Base-by-base conservation (phyloP, 345 rosid genomes). In the Conringia planisiliqua region DNA sequence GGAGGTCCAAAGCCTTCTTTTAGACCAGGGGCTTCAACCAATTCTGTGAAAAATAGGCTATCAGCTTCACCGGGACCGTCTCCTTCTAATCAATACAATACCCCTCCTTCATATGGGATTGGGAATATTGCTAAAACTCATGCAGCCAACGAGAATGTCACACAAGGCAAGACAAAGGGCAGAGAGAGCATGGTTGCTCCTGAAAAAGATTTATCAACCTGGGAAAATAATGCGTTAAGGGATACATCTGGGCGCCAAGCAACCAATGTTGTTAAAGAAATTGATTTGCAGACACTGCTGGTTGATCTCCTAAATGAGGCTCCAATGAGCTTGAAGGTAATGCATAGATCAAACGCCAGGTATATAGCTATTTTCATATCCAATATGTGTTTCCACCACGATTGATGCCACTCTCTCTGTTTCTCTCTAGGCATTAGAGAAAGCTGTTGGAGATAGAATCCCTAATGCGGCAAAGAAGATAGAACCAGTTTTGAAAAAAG, bases 311-410 rank as follows among this genome's bases (percentile, higher is more conserved):
- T 95, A 40, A 88, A 66, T 47, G 90, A 89, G 80, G 86, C 89
- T 63, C 91, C 96, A 11, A 85, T 90, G 97, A 90, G 84, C 86
- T 79, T 90, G 75, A 86, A 95, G 96, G 99, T 86, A 80, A 66
- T 75, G 44, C 40, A 39, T 39, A 16, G 79, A 79, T 44, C 62
- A 39, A 74, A 42, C 61, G 22, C 38, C 27, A 16, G 52, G 51
- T 80, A 50, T 56, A 50, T 62, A 40, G 8, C 62, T 72, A 47
- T 66, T 67, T 59, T 36, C 30, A 33, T 77, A 72, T 70, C 38
- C 13, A 64, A 9, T 44, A 30, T 50, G 39, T 39, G 51, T 62
- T 27, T 54, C 50, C 36, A 30, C 50, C 71, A 22, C 14, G n/a
- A 30, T 60, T 59, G 57, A 78, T 7, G 20, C 44, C 59, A 14